Percentiles rank a stretch among this genome's conserved stretches.
These are phyloP conservation scores for Pseudisothecium myosuroides DNA, from an alignment of 225 moss, liverwort and hornwort species.

Conservation along the genomic window DNA sequence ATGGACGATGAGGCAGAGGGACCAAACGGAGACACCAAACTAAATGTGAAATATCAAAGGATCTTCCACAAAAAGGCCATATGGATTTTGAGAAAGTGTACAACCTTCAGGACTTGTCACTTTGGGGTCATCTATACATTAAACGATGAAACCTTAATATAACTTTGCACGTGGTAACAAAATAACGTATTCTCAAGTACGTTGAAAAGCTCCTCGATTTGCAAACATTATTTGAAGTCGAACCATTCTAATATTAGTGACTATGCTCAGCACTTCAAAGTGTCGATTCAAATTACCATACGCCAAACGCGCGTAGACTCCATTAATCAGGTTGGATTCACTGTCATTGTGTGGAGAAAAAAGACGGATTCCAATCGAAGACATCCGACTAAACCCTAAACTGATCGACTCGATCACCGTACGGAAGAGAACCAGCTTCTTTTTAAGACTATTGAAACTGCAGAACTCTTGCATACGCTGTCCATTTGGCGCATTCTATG, in stretches of 20 bases:
- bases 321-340: background rate
- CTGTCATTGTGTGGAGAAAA: background rate
- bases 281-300: background rate
- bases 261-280: background rate
- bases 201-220: background rate
- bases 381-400: too few relatives aligned
- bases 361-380: background rate
- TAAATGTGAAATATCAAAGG: background rate
- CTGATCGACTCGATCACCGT: background rate
- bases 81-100: background rate
- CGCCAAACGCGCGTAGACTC: background rate
- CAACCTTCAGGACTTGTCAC: background rate
- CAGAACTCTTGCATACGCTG: background rate
- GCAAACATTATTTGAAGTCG: background rate
- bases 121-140: background rate
- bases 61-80: background rate
- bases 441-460: background rate
- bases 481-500: background rate
- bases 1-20: background rate
- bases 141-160: background rate
- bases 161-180: background rate
- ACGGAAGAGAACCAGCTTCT: background rate
- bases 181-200: too few relatives aligned
- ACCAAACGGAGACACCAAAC: background rate
- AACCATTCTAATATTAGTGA: background rate